These are phyloP conservation scores for Arthroderma sp. DNA, from an alignment of 2,329 filamentous ascomycete genomes.

Conservation along the genomic window DNA sequence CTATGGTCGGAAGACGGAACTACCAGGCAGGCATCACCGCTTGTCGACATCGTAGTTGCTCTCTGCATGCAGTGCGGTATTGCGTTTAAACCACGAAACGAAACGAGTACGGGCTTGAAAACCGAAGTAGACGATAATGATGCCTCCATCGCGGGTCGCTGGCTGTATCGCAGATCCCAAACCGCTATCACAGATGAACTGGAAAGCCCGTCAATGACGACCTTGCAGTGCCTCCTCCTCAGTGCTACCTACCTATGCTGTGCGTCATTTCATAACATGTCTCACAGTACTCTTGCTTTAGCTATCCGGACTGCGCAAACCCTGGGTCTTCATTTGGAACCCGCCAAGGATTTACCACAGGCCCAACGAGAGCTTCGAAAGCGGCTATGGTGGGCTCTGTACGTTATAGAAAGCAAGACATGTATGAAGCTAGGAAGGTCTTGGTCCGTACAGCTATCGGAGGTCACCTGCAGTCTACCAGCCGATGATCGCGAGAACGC, in stretches of 20 bases:
- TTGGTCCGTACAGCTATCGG: slow-evolving; percentile 21
- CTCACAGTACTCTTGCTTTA: slow-evolving; percentile 27
- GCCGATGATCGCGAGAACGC: slow-evolving; percentile 23
- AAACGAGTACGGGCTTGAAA: not conserved
- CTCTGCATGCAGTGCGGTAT: slow-evolving; percentile 39
- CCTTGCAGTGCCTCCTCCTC: slow-evolving; percentile 37
- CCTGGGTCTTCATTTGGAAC: slow-evolving; percentile 38
- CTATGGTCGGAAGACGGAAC: slow-evolving; percentile 22
- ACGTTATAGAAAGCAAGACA: slow-evolving; percentile 35
- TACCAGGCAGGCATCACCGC: slow-evolving; percentile 32
- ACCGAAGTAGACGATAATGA: slow-evolving; percentile 18
- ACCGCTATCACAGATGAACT: slow-evolving; percentile 32
- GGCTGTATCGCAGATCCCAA: slow-evolving; percentile 37
- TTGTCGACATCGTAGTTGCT: slow-evolving; percentile 41
- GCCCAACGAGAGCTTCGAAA: slow-evolving; percentile 33
- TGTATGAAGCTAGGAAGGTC: slow-evolving; percentile 38
- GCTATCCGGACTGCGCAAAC: slow-evolving; percentile 36
- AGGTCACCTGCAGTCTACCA: slow-evolving; percentile 27
- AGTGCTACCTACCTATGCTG: slow-evolving; percentile 35
- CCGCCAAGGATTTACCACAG: slow-evolving; percentile 21
- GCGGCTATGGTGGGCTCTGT: slow-evolving; percentile 42
- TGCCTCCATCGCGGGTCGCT: slow-evolving; percentile 32
- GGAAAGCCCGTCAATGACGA: slow-evolving; percentile 36
- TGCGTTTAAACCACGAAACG: slow-evolving; percentile 10
- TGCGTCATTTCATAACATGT: slow-evolving; percentile 38